Evolutionary conservation across 352 stramenopile genomes (phyloP), one percentile per base, ranked within the genome.

Genomic region (Phytophthora pinifolia): DNA sequence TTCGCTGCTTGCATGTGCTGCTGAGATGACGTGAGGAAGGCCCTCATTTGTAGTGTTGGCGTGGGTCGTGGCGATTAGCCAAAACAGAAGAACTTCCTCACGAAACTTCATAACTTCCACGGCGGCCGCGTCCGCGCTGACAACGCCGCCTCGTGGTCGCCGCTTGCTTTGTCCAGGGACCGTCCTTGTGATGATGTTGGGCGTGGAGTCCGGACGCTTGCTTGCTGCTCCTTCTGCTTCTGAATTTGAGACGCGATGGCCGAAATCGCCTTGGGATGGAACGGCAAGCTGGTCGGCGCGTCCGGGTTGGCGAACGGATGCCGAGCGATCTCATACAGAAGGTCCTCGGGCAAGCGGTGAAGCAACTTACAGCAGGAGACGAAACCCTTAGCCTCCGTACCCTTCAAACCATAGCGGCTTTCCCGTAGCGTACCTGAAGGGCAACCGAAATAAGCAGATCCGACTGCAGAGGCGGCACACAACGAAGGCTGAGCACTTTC

Each of bases 401-500:
- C 4, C 22, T 27, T 27, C 2, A 27, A 27, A 27, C 22, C 22
- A 2, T 4, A 18, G n/a, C n/a, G 15, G 4, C 29, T 12, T 45
- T 13, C 25, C 9, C 1, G 13, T 54, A 39, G 46, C 10, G 7
- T 69, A 84, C 78, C 59, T 87, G 85, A 13, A 95, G 46, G 0
- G 88, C 87, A 9, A 95, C 76, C 2, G 87, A 93, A 35, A 97
- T 78, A 9, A 97, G 77, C 5, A 91, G 65, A 44, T 96, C 80
- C 2, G 86, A 83, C 37, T 96, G 74, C 4, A 97, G 59, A 29
- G 81, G 78, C 32, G 87, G 88, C 2, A 72, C 79, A 39, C 89
- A 92, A 17, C 87, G 82, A 25, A 89, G 79, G 38, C 89, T 95
- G 13, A 96, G 64, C 14, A 94, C 86, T 58, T 96, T 95, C 85